phyloP scores from a whole-genome alignment of 75 land plant genomes.

The Pinus albicaulis region DNA sequence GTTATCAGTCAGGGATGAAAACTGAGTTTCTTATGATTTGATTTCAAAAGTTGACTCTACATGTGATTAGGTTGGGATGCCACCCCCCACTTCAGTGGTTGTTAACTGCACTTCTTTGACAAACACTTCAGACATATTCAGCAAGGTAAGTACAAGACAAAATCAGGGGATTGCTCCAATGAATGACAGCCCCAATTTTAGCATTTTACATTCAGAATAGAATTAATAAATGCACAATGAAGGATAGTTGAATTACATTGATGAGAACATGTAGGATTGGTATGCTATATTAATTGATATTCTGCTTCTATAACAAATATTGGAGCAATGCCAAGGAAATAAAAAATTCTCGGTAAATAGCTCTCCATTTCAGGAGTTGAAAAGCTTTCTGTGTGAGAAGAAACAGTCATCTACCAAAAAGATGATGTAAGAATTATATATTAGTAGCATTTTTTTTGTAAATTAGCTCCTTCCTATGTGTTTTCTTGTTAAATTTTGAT shows the following conservation, averaged over 20 bases:
- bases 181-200: neutral
- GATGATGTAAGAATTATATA: conserved; percentile 42
- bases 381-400: conserved; percentile 36
- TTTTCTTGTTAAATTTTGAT: neutral
- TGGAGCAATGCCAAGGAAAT: conserved; percentile 32
- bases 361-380: conserved; percentile 44
- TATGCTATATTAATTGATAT: neutral
- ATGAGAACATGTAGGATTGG: neutral
- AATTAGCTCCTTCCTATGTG: neutral
- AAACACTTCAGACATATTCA: conserved; percentile 65
- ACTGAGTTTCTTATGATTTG: neutral
- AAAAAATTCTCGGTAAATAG: conserved; percentile 22
- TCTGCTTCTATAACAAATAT: conserved; percentile 30
- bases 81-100: conserved; percentile 43
- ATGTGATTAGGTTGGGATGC: conserved; percentile 46
- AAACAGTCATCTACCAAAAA: conserved; percentile 18
- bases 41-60: neutral
- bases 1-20: neutral
- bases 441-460: neutral
- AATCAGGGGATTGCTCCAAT: neutral
- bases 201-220: neutral
- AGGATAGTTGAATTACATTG: neutral
- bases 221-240: neutral
- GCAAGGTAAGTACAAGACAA: conserved; percentile 42
- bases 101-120: conserved; percentile 81